Conservation (phyloP, 768 basidiomycete species). For the Agaricus subrufescens region DNA sequence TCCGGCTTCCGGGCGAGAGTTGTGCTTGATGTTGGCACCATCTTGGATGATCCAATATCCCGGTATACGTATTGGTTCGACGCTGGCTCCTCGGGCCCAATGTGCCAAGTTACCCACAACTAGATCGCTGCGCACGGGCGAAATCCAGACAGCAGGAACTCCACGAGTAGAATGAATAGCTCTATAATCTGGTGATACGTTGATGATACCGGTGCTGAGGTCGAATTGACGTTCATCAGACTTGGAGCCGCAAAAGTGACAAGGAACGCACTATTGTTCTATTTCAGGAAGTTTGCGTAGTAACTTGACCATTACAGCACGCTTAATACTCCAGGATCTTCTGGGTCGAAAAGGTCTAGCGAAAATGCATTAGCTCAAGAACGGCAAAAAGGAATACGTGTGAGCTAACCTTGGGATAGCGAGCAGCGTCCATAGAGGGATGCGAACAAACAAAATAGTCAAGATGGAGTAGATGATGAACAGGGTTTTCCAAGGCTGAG, state of each 20-base stretch:
- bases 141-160: slow-evolving; percentile 46
- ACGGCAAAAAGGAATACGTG: not conserved
- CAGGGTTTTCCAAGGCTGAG: slow-evolving; percentile 46
- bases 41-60: slow-evolving; percentile 54
- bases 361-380: not conserved
- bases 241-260: not conserved
- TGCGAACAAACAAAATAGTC: slow-evolving; percentile 33
- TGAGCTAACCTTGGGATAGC: slow-evolving; percentile 29
- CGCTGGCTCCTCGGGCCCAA: slow-evolving; percentile 34
- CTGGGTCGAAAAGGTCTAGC: not conserved
- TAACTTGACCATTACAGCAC: not conserved
- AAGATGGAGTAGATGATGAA: slow-evolving; percentile 41
- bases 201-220: slow-evolving; percentile 31
- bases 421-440: slow-evolving; percentile 44
- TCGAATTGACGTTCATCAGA: no score
- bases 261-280: not conserved
- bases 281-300: not conserved
- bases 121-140: slow-evolving; percentile 33
- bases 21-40: slow-evolving; percentile 28
- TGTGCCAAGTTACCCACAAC: slow-evolving; percentile 38
- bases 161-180: slow-evolving; percentile 34
- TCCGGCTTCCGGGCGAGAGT: slow-evolving; percentile 34
- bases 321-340: not conserved
- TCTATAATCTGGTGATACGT: slow-evolving; percentile 28
- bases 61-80: slow-evolving; percentile 40